phyloP scores from a whole-genome alignment of 163 green algal species.

The Scenedesmus sp. region DNA sequence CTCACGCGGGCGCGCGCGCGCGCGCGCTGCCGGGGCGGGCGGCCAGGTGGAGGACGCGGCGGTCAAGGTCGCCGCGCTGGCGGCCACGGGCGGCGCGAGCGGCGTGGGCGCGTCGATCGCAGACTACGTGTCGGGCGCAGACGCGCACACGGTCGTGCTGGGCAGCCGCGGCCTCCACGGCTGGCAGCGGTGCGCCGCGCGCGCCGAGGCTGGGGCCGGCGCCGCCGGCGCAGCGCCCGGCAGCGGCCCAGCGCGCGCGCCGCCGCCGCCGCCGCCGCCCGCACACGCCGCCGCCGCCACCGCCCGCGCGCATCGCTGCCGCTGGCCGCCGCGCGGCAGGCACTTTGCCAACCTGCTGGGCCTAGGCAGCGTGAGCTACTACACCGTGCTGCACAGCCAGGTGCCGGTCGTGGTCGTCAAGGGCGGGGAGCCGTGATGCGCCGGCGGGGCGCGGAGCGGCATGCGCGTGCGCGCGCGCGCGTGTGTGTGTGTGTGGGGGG shows the following conservation, averaged over 20 bases:
- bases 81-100: conserved; percentile 29
- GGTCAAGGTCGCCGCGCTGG: not conserved
- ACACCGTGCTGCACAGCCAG: conserved; percentile 23
- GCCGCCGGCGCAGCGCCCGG: not conserved
- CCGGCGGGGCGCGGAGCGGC: too few species aligned
- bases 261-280: too few species aligned
- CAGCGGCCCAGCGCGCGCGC: too few species aligned
- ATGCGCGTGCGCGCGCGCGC: too few species aligned
- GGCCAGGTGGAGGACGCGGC: conserved; percentile 4
- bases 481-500: too few species aligned
- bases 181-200: conserved; percentile 23
- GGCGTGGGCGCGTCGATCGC: conserved; percentile 33
- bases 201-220: not conserved
- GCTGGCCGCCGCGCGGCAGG: conserved; percentile 1
- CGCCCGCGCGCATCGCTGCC: too few species aligned
- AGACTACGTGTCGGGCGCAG: conserved; percentile 1
- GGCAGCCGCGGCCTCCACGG: conserved; percentile 38
- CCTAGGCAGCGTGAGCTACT: conserved; percentile 43
- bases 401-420: conserved; percentile 41
- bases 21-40: too few species aligned
- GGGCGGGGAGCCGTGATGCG: too few species aligned
- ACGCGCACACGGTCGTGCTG: conserved; percentile 41
- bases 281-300: too few species aligned
- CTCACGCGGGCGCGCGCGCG: too few species aligned
- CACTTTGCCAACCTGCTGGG: conserved; percentile 32